Evolutionary conservation across 208 protist genomes (phyloP).

Genomic region (Acanthamoeba lenticulata): DNA sequence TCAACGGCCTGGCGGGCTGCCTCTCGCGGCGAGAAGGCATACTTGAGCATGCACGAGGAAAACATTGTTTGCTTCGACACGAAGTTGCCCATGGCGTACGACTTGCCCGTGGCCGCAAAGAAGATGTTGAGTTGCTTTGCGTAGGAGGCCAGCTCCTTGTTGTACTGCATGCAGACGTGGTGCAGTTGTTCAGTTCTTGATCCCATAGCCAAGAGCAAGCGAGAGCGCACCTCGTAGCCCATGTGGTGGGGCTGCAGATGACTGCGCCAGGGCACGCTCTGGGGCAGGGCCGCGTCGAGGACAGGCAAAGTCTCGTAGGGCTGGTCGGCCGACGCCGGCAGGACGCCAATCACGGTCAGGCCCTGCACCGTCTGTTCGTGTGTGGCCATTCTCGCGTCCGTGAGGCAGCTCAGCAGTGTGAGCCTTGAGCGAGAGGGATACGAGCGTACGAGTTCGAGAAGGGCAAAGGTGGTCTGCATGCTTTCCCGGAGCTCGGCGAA

Average conservation of each 20-base stretch:
- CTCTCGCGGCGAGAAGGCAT: neutral
- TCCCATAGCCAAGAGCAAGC: neutral
- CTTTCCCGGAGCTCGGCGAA: neutral
- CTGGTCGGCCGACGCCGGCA: slow-evolving; percentile 5
- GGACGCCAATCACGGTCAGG: neutral
- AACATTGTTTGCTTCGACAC: slow-evolving; percentile 1
- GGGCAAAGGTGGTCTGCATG: neutral
- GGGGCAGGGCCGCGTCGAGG: neutral
- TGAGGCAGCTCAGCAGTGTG: neutral
- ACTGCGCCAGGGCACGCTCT: neutral
- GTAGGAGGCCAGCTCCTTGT: slow-evolving; percentile 36
- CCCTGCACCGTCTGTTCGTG: neutral
- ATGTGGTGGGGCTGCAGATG: slow-evolving; percentile 24
- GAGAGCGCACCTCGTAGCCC: slow-evolving; percentile 11
- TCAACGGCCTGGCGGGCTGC: neutral
- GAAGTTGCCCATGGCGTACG: neutral
- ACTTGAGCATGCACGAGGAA: slow-evolving; percentile 41
- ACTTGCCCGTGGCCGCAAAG: neutral
- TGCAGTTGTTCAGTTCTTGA: neutral
- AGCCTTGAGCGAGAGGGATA: neutral
- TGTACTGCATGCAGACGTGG: neutral
- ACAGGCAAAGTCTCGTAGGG: neutral
- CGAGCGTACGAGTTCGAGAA: neutral
- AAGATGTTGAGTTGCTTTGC: slow-evolving; percentile 4
- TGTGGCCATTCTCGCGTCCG: neutral